Conservation (phyloP, 306 rosid genomes). For the Prunus persica region DNA sequence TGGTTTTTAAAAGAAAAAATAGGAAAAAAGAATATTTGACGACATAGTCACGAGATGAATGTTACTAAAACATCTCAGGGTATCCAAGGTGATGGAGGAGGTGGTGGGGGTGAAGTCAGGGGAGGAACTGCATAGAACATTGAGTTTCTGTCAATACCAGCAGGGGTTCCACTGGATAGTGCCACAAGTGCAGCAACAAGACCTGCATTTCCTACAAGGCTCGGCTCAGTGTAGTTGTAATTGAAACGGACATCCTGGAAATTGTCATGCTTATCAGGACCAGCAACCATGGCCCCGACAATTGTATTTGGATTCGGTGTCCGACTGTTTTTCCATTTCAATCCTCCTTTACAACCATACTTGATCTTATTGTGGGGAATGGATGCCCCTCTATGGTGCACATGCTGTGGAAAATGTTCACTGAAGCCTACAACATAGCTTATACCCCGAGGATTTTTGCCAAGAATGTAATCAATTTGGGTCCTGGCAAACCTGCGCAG, state of each 20-base stretch:
- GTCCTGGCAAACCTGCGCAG: slow-evolving; percentile 1
- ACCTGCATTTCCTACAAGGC: slow-evolving; percentile 26
- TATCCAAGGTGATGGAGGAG: slow-evolving; percentile 6
- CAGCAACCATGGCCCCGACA: slow-evolving; percentile 23
- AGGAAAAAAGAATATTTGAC: neutral
- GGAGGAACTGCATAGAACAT: slow-evolving; percentile 10
- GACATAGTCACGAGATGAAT: neutral
- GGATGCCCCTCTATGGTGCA: slow-evolving; percentile 19
- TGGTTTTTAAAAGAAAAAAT: neutral
- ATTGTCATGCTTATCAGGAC: slow-evolving; percentile 10
- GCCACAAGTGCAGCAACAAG: slow-evolving; percentile 31
- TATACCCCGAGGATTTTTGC: slow-evolving; percentile 13
- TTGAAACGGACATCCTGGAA: slow-evolving; percentile 20
- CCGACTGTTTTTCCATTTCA: slow-evolving; percentile 17
- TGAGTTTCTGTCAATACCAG: slow-evolving; percentile 15
- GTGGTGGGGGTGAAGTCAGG: neutral
- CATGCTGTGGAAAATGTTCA: slow-evolving; percentile 17
- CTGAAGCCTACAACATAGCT: slow-evolving; percentile 20
- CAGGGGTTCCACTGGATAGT: neutral
- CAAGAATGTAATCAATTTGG: slow-evolving; percentile 19
- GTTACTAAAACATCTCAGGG: neutral
- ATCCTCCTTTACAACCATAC: slow-evolving; percentile 8
- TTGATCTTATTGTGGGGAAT: slow-evolving; percentile 13
- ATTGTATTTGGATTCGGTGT: slow-evolving; percentile 21
- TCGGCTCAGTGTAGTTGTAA: slow-evolving; percentile 16